Evolutionary conservation across 176 grass and related monocot species (phyloP).

Genomic region (Triticum urartu): DNA sequence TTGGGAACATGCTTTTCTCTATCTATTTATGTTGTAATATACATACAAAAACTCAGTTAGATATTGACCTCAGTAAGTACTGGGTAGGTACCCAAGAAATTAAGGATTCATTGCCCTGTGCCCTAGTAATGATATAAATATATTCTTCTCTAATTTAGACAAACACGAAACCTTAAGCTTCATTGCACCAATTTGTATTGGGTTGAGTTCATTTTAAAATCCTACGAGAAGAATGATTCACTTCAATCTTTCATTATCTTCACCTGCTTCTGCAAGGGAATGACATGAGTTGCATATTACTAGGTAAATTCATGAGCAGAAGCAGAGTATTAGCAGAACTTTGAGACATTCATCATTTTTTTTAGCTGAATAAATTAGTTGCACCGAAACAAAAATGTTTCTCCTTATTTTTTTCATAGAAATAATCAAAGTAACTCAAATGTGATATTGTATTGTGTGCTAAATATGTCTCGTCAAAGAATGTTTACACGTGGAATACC

Average conservation of each 20-base stretch:
- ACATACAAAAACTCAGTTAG: not conserved
- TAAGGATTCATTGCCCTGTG: not conserved
- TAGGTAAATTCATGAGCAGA: not conserved
- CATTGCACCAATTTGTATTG: constrained; percentile 4
- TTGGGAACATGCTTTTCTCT: not conserved
- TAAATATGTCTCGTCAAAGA: not conserved
- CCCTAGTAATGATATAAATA: not conserved
- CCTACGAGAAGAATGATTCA: not conserved
- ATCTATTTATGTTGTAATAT: constrained; percentile 6
- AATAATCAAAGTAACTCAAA: not conserved
- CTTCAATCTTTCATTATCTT: constrained; percentile 14
- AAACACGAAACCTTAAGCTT: constrained; percentile 23
- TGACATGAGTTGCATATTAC: constrained; percentile 1
- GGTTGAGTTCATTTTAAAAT: not conserved
- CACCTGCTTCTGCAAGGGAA: constrained; percentile 11
- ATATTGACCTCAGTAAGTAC: not conserved
- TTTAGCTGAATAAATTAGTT: not conserved
- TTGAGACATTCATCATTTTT: constrained; percentile 5
- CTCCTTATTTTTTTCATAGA: too few relatives aligned
- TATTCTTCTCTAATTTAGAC: constrained; percentile 11
- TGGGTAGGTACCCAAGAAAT: not conserved
- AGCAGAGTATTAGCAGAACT: not conserved
- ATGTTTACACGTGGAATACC: constrained; percentile 1
- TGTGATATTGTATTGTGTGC: not conserved
- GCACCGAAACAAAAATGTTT: not conserved